These are phyloP conservation scores for Fusarium sacchari DNA, from an alignment of 2,329 filamentous ascomycete species.

Conservation along the genomic window DNA sequence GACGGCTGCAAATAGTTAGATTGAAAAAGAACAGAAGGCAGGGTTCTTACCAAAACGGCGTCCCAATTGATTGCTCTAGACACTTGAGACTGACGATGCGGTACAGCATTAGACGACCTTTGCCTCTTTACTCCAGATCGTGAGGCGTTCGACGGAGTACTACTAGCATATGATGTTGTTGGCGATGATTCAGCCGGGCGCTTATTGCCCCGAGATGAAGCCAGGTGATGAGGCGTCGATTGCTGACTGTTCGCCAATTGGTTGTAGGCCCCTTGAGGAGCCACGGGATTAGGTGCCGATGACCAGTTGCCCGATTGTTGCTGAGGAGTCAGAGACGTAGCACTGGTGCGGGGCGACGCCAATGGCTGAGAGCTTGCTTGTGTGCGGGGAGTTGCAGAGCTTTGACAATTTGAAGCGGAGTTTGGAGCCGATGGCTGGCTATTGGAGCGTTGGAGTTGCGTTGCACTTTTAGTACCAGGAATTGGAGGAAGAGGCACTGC, in stretches of 20 bases:
- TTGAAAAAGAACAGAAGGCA: accelerated
- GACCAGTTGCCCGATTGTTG: background rate
- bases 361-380: background rate
- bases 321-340: background rate
- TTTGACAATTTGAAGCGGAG: background rate
- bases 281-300: background rate
- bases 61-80: background rate
- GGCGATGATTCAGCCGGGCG: background rate
- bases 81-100: background rate
- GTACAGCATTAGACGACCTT: background rate
- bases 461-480: background rate
- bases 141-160: background rate
- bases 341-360: background rate
- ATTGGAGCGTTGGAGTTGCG: background rate
- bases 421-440: background rate
- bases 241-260: background rate
- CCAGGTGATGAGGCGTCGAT: background rate
- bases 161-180: background rate
- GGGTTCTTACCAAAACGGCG: background rate
- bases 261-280: background rate
- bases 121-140: background rate
- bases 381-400: background rate
- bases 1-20: background rate
- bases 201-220: background rate
- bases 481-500: background rate